These are phyloP conservation scores for Urtica urens DNA, from an alignment of 306 rosid genomes.

Conservation along the genomic window DNA sequence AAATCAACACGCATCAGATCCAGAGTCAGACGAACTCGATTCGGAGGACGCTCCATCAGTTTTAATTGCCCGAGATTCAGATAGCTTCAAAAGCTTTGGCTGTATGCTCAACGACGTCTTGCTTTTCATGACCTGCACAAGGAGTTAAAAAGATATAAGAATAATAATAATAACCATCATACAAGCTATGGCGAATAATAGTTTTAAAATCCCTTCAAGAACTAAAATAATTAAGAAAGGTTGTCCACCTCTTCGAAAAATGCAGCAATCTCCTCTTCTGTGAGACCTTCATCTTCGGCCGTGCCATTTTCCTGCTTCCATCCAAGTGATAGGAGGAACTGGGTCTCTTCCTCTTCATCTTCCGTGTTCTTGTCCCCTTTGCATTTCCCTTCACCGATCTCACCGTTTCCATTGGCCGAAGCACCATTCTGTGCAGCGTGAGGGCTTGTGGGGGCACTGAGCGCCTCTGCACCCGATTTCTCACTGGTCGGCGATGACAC, in stretches of 20 bases:
- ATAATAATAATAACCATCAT: conserved; percentile 1
- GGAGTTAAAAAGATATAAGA: conserved; percentile 10
- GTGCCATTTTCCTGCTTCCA: conserved; percentile 93
- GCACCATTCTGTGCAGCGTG: conserved; percentile 38
- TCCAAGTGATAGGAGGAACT: conserved; percentile 94
- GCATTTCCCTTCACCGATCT: conserved; percentile 38
- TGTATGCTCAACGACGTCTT: conserved; percentile 47
- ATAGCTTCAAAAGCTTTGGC: conserved; percentile 52
- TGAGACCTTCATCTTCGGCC: conserved; percentile 88
- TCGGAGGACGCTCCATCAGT: conserved; percentile 52
- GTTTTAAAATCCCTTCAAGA: not conserved
- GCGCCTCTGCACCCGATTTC: conserved; percentile 46
- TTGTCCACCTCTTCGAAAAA: conserved; percentile 62
- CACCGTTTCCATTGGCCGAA: conserved; percentile 44
- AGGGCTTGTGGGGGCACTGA: conserved; percentile 36
- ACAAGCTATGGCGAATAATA: too few relatives aligned
- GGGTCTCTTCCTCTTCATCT: conserved; percentile 78
- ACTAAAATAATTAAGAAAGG: not conserved
- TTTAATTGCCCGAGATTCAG: conserved; percentile 53
- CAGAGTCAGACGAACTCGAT: conserved; percentile 55
- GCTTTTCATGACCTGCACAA: conserved; percentile 44
- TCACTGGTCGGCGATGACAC: conserved; percentile 41
- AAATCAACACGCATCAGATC: conserved; percentile 70
- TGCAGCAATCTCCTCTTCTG: conserved; percentile 87
- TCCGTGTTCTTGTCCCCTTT: conserved; percentile 30